Percentiles rank a stretch among this genome's conserved stretches.
Evolutionary conservation across 2,329 filamentous ascomycete genomes (phyloP).

Genomic region (Xylaria polymorpha): DNA sequence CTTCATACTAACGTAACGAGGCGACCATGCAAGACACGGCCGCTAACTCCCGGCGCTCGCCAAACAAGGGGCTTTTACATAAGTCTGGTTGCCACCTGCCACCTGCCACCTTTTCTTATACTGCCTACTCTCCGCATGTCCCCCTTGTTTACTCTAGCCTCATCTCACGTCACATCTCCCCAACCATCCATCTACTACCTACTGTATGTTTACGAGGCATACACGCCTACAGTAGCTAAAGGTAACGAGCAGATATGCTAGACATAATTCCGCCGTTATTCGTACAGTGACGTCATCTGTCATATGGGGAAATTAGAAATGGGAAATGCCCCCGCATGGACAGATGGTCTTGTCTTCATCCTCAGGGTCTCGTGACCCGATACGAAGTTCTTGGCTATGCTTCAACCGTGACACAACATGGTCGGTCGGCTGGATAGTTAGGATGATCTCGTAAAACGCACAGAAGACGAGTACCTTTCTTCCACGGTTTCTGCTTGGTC

Average conservation of each 20-base stretch:
- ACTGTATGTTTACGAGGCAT: constrained; percentile 3
- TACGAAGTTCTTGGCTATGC: constrained; percentile 11
- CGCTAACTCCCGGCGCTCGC: constrained; percentile 8
- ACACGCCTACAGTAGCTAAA: not conserved
- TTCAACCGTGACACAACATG: constrained; percentile 18
- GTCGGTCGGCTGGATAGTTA: constrained; percentile 7
- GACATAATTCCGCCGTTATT: not conserved
- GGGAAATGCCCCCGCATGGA: not conserved
- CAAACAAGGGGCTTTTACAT: constrained; percentile 12
- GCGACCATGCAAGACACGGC: constrained; percentile 7
- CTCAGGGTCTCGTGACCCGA: constrained; percentile 10
- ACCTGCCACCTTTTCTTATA: not conserved
- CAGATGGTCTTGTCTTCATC: not conserved
- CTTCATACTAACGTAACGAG: constrained; percentile 17
- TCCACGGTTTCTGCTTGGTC: not conserved
- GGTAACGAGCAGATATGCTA: not conserved
- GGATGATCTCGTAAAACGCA: constrained; percentile 12
- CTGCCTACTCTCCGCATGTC: constrained; percentile 12
- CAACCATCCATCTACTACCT: constrained; percentile 1
- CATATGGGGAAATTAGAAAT: not conserved
- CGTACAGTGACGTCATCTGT: too few species aligned
- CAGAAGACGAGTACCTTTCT: not conserved
- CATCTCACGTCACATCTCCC: not conserved
- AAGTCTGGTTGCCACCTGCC: not conserved
- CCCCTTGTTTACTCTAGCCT: not conserved